Conservation (phyloP, 768 basidiomycete species). For the Agrocybe praecox region DNA sequence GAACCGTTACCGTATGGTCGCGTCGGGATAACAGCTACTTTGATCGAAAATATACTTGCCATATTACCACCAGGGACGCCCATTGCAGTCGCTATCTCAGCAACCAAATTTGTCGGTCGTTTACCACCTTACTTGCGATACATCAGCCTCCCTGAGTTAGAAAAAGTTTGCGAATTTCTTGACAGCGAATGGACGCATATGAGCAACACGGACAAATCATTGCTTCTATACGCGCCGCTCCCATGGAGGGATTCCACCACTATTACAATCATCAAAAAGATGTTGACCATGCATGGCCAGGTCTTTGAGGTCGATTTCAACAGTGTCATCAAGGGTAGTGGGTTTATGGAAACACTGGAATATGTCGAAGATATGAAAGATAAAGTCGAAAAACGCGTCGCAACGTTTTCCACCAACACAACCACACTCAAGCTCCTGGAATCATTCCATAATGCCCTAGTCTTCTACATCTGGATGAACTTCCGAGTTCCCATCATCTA, state of each 20-base stretch:
- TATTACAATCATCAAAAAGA: conserved; percentile 32
- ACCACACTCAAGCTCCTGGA: conserved; percentile 50
- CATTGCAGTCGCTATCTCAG: conserved; percentile 47
- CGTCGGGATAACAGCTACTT: conserved; percentile 29
- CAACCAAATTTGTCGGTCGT: conserved; percentile 48
- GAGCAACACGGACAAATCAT: conserved; percentile 39
- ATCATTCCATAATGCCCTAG: conserved; percentile 72
- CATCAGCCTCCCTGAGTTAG: conserved; percentile 11
- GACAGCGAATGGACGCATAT: conserved; percentile 36
- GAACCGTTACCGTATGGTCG: conserved; percentile 55
- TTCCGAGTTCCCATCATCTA: conserved; percentile 74
- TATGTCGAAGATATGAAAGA: conserved; percentile 25
- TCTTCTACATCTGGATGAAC: conserved; percentile 84
- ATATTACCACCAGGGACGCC: conserved; percentile 46
- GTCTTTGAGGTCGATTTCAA: conserved; percentile 45
- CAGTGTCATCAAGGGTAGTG: conserved; percentile 33
- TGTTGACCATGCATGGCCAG: conserved; percentile 45
- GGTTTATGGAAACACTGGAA: conserved; percentile 43
- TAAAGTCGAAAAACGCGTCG: background rate
- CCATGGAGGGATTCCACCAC: conserved; percentile 47
- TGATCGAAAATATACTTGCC: conserved; percentile 22
- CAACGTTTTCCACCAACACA: conserved; percentile 7
- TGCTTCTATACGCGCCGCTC: conserved; percentile 54
- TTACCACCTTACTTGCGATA: conserved; percentile 48
- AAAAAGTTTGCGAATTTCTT: conserved; percentile 41